Evolutionary conservation across 2,329 filamentous ascomycete genomes (phyloP), one percentile per base, ranked within the genome.

Genomic region (Pseudonectria buxi): DNA sequence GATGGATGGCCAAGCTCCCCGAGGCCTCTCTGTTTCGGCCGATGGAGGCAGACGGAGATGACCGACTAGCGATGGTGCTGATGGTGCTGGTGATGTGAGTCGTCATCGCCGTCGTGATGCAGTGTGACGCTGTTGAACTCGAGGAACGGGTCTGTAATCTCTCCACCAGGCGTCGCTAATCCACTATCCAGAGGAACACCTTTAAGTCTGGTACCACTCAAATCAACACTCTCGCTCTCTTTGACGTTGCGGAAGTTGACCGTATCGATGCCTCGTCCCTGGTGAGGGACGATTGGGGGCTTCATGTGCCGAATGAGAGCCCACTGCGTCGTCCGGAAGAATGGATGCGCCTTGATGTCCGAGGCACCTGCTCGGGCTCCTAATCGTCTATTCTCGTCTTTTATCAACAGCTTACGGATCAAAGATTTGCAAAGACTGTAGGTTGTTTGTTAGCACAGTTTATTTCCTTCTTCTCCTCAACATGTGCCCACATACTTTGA

Each of bases 71-170:
- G 41, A 24, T 41, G 34, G 13, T 36, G 32, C 18, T 41, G 40
- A 14, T 39, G 28, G n/a, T n/a, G 28, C 14, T 14, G 14, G 15
- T 54, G 54, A 35, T 64, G 57, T 30, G 46, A 46, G 37, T 79
- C 69, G 32, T 88, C 85, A 49, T 95, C 90, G 12, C 88, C 92
- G 37, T 96, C 92, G 57, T 98, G 92, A 61, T 96, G 90, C 43
- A 98, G 70, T 33, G 92, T 98, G 28, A 98, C 89, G 57, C 87
- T 94, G 70, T 96, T 98, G 65, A 98, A 98, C 61, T 96, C 92
- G 62, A 95, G 86, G 57, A 98, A 98, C 2, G 92, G 92, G 71
- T 98, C 92, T 4, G 77, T 71, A 26, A 82, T 58, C 57, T 95
- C 90, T 26, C 74, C 84, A 29, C 84, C 86, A 2, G 90, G 90